phyloP scores from a whole-genome alignment of 441 rosid species.

The Macaranga tanarius region DNA sequence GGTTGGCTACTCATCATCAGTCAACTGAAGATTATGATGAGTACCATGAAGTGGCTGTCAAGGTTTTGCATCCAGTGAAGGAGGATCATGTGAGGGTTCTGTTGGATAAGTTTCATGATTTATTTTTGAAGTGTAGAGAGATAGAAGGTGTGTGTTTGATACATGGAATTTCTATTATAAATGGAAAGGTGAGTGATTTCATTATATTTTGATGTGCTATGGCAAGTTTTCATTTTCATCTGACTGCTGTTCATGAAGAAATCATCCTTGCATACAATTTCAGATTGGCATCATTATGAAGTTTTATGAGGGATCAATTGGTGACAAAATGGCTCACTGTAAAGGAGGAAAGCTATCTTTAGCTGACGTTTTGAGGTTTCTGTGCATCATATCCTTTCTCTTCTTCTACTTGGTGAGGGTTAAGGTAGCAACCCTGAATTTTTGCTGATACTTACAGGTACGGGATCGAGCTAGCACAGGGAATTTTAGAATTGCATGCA shows the following conservation, averaged over 20 bases:
- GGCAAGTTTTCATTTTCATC: background rate
- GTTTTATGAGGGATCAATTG: slow-evolving; percentile 80
- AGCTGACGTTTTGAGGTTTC: slow-evolving; percentile 68
- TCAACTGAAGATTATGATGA: slow-evolving; percentile 60
- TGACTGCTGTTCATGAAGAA: slow-evolving; percentile 5
- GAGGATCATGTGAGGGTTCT: slow-evolving; percentile 50
- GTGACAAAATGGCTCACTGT: slow-evolving; percentile 71
- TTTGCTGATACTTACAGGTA: slow-evolving; percentile 52
- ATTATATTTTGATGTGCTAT: slow-evolving; percentile 2
- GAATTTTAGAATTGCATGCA: slow-evolving; percentile 60
- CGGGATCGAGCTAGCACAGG: slow-evolving; percentile 58
- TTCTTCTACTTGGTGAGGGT: slow-evolving; percentile 10
- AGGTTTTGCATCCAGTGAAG: slow-evolving; percentile 66
- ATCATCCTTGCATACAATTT: slow-evolving; percentile 10
- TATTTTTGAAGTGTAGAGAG: slow-evolving; percentile 56
- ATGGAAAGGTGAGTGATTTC: slow-evolving; percentile 56
- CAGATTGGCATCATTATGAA: slow-evolving; percentile 77
- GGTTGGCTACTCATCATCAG: slow-evolving; percentile 82
- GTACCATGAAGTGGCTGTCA: slow-evolving; percentile 75
- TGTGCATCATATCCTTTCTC: slow-evolving; percentile 13
- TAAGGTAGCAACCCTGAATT: slow-evolving; percentile 9
- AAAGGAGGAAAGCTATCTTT: slow-evolving; percentile 75
- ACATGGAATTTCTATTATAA: slow-evolving; percentile 65
- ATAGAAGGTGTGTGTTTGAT: slow-evolving; percentile 51
- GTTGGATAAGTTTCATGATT: slow-evolving; percentile 60